phyloP scores from a whole-genome alignment of 306 rosid species.

The Pachyrhizus erosus region DNA sequence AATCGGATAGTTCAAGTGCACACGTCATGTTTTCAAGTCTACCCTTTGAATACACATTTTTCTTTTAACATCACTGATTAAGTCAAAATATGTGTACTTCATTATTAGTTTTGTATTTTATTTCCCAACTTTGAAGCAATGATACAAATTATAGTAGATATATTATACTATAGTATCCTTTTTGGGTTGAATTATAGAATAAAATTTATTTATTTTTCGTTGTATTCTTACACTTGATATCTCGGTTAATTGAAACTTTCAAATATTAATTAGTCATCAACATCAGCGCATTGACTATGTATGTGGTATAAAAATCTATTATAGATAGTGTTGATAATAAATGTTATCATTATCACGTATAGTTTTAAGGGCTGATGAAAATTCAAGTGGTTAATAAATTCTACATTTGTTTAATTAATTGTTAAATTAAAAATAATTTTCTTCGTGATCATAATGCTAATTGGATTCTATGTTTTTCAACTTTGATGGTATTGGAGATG shows the following conservation, averaged over 20 bases:
- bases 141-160: background rate
- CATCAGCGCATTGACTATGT: background rate
- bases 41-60: constrained; percentile 7
- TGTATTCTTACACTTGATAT: background rate
- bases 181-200: background rate
- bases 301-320: background rate
- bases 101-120: background rate
- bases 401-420: too few species aligned
- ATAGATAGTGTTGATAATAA: background rate
- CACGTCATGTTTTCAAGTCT: constrained; percentile 28
- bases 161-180: background rate
- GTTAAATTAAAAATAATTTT: too few species aligned
- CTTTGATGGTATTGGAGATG: too few species aligned
- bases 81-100: constrained; percentile 47
- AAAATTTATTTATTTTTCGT: background rate
- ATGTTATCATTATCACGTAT: background rate
- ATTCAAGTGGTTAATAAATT: too few species aligned
- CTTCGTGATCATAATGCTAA: too few species aligned
- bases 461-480: too few species aligned
- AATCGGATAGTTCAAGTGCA: background rate
- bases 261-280: background rate
- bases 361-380: too few species aligned
- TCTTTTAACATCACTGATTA: background rate
- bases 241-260: background rate
- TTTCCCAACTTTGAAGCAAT: background rate